These are phyloP conservation scores for Pistacia atlantica DNA, from an alignment of 345 rosid species.

Conservation along the genomic window DNA sequence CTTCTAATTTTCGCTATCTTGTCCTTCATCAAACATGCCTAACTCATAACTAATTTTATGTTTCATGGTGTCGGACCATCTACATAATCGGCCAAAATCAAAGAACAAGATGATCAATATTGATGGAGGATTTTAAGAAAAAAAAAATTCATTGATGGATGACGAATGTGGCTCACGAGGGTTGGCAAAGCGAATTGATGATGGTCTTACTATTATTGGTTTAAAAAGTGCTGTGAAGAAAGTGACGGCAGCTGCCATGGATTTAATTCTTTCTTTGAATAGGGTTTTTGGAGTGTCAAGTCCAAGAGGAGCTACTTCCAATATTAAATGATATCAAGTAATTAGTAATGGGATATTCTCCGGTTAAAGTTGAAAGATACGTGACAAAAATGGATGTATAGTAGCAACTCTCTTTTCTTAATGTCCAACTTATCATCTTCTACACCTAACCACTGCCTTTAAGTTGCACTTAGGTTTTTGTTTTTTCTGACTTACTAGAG, in stretches of 20 bases:
- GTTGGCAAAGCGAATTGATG: not conserved
- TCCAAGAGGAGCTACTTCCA: not conserved
- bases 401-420: not conserved
- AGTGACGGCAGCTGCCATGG: constrained; percentile 13
- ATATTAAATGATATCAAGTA: constrained; percentile 2
- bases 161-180: not conserved
- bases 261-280: constrained; percentile 6
- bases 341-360: not conserved
- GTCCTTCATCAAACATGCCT: not conserved
- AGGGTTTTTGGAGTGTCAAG: not conserved
- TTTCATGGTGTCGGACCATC: not conserved
- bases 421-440: not conserved
- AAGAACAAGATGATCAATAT: no score
- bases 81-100: no score
- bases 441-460: not conserved
- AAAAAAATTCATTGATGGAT: not conserved
- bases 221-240: not conserved
- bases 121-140: no score
- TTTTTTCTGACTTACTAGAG: not conserved
- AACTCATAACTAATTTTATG: not conserved
- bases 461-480: not conserved
- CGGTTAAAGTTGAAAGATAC: not conserved
- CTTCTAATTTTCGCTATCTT: no score
- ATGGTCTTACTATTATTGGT: not conserved
- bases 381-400: not conserved